Evolutionary conservation across 2,329 filamentous ascomycete species (phyloP), one percentile per base, ranked within the genome.

Genomic region (Pseudogymnoascus sp.): DNA sequence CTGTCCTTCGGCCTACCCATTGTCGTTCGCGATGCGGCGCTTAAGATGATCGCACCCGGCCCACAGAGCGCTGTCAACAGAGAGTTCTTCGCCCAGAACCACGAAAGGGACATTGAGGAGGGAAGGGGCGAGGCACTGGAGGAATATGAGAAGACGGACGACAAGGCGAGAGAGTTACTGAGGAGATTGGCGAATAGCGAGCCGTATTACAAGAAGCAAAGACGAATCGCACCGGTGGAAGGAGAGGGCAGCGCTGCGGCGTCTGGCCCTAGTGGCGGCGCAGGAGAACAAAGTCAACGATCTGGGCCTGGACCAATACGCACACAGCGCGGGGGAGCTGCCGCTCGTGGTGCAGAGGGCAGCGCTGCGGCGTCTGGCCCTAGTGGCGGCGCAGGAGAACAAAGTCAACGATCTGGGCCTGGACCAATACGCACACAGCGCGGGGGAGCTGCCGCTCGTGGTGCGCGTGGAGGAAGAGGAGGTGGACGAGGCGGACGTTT

Each of bases 1-100:
- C 78, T 99, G 63, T 93, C 90, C 11, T 99, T 97, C 71, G 95
- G 94, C 22, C 80, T 99, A 28, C 94, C 94, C 9, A 96, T 99
- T 70, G 89, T 92, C 12, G 90, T 99, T 62, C 86, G 94, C 71
- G 94, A 99, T 78, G 94, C 94, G 2, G 94, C 95, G 4, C 80
- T 99, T 65, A 97, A 97, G 79, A 96, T 99, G 89, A 90, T 97
- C 41, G 92, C 93, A 0, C 92, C 94, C 0, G 94, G 94, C 0
- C 94, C 94, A 0, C 84, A 91, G 65, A 96, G 90, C 72, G 88
- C 90, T 61, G 90, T 99, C 74, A 99, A 99, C 77, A 81, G 94
- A 68, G 92, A 99, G 75, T 99, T 94, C 75, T 99, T 96, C 74
- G 94, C 94, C 12, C 94, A 99, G 73, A 94, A 97, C 72, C 92